A percentile compares a stretch with the other conserved stretches of the same genome.
Evolutionary conservation across 257 asterid species (phyloP).

Genomic region (Solanum infundibuliforme): DNA sequence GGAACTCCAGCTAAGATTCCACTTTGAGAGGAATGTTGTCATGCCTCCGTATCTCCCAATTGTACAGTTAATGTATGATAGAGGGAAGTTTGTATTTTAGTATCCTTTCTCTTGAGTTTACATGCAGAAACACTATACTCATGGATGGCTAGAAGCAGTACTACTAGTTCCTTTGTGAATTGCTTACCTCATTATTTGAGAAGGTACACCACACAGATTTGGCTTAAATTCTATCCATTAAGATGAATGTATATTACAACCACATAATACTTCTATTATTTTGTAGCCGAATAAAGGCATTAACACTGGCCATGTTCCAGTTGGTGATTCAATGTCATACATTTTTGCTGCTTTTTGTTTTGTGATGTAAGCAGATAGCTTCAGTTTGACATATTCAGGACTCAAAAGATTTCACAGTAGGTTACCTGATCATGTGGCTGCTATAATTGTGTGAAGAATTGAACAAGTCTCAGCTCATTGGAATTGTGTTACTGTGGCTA

Average conservation of each 20-base stretch:
- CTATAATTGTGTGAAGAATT: not conserved
- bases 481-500: not conserved
- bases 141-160: not conserved
- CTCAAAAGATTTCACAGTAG: not conserved
- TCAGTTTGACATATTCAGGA: not conserved
- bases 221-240: not conserved
- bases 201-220: not conserved
- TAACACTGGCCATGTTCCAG: not conserved
- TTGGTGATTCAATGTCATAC: not conserved
- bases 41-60: not conserved
- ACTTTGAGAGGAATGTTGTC: slow-evolving; percentile 22
- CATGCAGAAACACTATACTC: not conserved
- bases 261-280: not conserved
- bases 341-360: not conserved
- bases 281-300: not conserved
- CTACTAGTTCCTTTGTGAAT: not conserved
- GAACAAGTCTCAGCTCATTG: not conserved
- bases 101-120: not conserved
- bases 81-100: not conserved
- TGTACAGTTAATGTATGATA: not conserved
- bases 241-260: not conserved
- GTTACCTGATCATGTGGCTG: not conserved
- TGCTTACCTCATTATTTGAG: not conserved
- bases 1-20: slow-evolving; percentile 86
- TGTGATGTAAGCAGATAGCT: not conserved